phyloP scores from a whole-genome alignment of 2,329 filamentous ascomycete species.

The Sclerotiophoma versabilis region DNA sequence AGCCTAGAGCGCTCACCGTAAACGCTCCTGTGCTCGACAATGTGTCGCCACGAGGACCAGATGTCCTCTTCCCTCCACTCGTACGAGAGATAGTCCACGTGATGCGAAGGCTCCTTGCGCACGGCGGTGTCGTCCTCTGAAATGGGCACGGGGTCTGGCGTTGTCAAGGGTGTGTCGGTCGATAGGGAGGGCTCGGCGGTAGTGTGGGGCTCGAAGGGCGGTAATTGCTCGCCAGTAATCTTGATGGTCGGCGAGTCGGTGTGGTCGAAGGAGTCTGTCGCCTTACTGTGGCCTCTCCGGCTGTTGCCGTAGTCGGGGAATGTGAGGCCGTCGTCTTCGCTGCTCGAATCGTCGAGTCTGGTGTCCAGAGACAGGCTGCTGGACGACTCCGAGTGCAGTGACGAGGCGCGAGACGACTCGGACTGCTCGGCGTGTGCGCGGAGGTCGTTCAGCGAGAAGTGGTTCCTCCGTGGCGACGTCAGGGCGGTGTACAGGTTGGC shows the following conservation, averaged over 20 bases:
- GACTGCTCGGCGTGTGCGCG: conserved; percentile 44
- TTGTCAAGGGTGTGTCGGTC: conserved; percentile 57
- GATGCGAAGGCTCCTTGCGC: conserved; percentile 76
- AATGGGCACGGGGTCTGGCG: conserved; percentile 61
- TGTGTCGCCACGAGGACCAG: conserved; percentile 96
- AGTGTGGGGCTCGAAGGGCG: conserved; percentile 48
- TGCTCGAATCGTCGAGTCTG: conserved; percentile 57
- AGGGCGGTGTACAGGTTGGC: conserved; percentile 52
- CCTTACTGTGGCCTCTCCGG: conserved; percentile 21
- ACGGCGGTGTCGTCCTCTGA: conserved; percentile 83
- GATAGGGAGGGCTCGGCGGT: conserved; percentile 50
- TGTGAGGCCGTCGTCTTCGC: conserved; percentile 53
- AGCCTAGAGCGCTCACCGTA: conserved; percentile 83
- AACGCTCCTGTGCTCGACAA: conserved; percentile 78
- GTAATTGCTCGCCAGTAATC: conserved; percentile 1
- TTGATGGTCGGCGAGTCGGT: conserved; percentile 30
- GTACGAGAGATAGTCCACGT: conserved; percentile 95
- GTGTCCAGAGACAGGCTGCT: conserved; percentile 69
- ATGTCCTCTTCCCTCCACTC: conserved; percentile 96
- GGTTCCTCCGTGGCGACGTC: conserved; percentile 42
- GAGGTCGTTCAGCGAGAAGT: conserved; percentile 48
- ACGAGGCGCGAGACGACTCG: conserved; percentile 55
- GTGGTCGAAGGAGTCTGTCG: conserved; percentile 14
- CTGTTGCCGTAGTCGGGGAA: conserved; percentile 54
- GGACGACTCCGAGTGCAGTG: conserved; percentile 68